A percentile compares a stretch with the other conserved stretches of the same genome.
Evolutionary conservation across 2,329 filamentous ascomycete genomes (phyloP).

Genomic region (Aureobasidium sp.): DNA sequence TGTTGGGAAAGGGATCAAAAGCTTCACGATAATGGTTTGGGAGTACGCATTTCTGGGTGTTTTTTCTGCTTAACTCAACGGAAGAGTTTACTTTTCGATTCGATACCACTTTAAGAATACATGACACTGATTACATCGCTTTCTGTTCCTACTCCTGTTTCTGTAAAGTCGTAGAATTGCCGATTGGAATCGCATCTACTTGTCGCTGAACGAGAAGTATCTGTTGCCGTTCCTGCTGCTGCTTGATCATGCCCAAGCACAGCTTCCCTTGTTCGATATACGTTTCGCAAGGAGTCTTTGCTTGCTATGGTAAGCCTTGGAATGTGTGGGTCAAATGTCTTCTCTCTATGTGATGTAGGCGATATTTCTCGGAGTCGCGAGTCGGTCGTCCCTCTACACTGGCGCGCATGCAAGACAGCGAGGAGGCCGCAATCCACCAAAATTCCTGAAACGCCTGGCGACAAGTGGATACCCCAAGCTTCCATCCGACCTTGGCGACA

Average conservation of each 20-base stretch:
- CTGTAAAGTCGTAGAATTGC: not conserved
- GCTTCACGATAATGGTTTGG: constrained; percentile 11
- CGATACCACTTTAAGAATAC: constrained; percentile 6
- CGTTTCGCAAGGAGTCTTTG: too few species aligned
- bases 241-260: too few species aligned
- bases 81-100: not conserved
- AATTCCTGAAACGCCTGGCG: not conserved
- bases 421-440: not conserved
- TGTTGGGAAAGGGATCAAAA: constrained; percentile 2
- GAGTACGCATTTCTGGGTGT: constrained; percentile 12
- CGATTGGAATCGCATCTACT: not conserved
- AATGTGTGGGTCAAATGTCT: not conserved
- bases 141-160: too few species aligned
- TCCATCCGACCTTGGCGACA: constrained; percentile 4
- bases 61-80: not conserved
- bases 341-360: not conserved
- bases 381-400: not conserved
- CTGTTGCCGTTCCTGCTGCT: too few species aligned
- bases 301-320: too few species aligned
- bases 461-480: not conserved
- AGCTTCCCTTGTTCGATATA: too few species aligned
- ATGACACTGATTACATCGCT: not conserved
- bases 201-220: not conserved
- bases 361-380: too few species aligned
- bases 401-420: not conserved